Conservation (phyloP, 2,329 filamentous ascomycete genomes). For the Fusarium lyarnte region DNA sequence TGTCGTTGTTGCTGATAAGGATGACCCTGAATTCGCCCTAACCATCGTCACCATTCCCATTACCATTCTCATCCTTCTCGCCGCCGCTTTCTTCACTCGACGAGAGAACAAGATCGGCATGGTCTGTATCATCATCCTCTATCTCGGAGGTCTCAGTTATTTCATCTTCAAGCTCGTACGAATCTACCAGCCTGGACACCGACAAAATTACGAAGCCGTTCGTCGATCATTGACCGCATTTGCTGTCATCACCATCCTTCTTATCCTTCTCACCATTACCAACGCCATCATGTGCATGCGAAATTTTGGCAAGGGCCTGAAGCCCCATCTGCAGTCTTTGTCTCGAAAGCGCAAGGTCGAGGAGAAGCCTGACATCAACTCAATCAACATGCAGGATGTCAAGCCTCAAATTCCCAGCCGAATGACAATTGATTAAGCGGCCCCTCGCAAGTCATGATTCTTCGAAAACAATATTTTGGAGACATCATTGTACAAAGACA, state of each 20-base stretch:
- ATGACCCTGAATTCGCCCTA: conserved; percentile 80
- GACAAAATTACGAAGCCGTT: conserved; percentile 76
- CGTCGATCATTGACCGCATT: conserved; percentile 90
- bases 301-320: conserved; percentile 92
- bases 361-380: conserved; percentile 66
- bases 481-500: conserved; percentile 48
- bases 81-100: conserved; percentile 85
- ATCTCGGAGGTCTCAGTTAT: conserved; percentile 89
- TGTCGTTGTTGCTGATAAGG: conserved; percentile 80
- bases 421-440: conserved; percentile 68
- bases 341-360: conserved; percentile 54
- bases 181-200: conserved; percentile 79
- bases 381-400: conserved; percentile 65
- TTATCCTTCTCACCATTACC: conserved; percentile 88
- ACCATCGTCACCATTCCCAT: conserved; percentile 91
- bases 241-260: conserved; percentile 87
- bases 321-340: conserved; percentile 77
- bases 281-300: conserved; percentile 87
- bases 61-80: conserved; percentile 87
- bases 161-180: conserved; percentile 98
- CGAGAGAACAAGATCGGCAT: conserved; percentile 85
- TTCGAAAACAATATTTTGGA: background rate
- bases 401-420: conserved; percentile 64
- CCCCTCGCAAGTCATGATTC: conserved; percentile 14
- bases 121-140: conserved; percentile 80